Conservation (phyloP, 2,329 filamentous ascomycete species). For the Fusarium sp. region DNA sequence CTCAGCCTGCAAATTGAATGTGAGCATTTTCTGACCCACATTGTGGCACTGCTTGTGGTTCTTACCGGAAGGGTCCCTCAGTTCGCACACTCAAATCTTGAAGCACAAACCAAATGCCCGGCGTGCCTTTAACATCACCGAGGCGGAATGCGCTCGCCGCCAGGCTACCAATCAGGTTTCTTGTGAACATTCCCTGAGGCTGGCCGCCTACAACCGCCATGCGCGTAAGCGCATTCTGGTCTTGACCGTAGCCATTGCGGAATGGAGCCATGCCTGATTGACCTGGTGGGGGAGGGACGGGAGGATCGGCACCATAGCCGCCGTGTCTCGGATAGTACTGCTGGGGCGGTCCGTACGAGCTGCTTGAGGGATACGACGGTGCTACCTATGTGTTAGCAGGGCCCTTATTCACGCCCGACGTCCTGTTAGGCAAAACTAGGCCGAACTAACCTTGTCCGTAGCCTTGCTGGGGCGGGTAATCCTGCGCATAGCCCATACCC, state of each 20-base stretch:
- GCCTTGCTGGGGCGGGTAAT: conserved; percentile 51
- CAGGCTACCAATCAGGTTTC: conserved; percentile 94
- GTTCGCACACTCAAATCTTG: conserved; percentile 96
- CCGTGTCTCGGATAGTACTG: conserved; percentile 57
- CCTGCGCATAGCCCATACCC: conserved; percentile 51
- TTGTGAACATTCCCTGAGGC: conserved; percentile 89
- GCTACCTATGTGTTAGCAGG: conserved; percentile 35
- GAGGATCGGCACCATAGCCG: conserved; percentile 50
- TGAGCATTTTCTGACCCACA: conserved; percentile 32
- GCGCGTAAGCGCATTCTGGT: conserved; percentile 51
- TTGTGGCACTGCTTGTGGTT: neutral
- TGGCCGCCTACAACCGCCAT: conserved; percentile 61
- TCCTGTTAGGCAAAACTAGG: neutral
- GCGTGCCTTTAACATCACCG: conserved; percentile 82
- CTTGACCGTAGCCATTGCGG: conserved; percentile 52
- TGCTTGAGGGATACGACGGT: conserved; percentile 51
- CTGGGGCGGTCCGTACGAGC: conserved; percentile 55
- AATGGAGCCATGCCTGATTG: conserved; percentile 49
- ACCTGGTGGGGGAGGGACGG: conserved; percentile 45
- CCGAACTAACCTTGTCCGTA: conserved; percentile 53
- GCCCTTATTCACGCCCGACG: neutral
- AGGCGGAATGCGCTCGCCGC: conserved; percentile 90
- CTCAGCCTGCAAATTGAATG: conserved; percentile 63
- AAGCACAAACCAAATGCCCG: conserved; percentile 96
- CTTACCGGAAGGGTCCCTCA: conserved; percentile 90